These are phyloP conservation scores for Chaetomium globosum DNA, from an alignment of 2,329 filamentous ascomycete species.

Conservation along the genomic window DNA sequence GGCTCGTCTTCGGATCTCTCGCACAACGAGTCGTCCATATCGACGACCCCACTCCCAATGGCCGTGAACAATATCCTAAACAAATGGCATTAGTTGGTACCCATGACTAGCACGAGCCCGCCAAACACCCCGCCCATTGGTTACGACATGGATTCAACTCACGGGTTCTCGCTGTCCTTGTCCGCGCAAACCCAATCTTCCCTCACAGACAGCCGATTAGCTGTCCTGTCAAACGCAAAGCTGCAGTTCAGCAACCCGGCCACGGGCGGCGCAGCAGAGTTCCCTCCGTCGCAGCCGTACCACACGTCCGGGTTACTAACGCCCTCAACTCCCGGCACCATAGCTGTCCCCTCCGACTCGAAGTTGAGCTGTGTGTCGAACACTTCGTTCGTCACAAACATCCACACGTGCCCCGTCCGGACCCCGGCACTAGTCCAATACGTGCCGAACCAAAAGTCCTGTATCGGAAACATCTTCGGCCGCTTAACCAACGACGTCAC, in stretches of 20 bases:
- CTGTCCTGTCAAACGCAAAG: not conserved
- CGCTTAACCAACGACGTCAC: not conserved
- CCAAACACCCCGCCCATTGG: no score
- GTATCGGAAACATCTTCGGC: not conserved
- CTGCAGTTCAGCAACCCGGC: not conserved
- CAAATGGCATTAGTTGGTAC: not conserved
- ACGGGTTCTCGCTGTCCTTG: not conserved
- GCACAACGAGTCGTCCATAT: not conserved
- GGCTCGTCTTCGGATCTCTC: not conserved
- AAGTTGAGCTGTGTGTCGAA: not conserved
- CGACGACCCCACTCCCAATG: not conserved
- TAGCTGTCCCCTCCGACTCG: not conserved
- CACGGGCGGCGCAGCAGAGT: not conserved
- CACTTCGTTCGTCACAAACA: not conserved
- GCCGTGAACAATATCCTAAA: slow-evolving; percentile 4
- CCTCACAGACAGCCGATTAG: not conserved
- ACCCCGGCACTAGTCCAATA: not conserved
- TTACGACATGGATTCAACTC: not conserved
- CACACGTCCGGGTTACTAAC: not conserved
- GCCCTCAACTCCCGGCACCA: not conserved
- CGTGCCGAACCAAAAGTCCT: not conserved
- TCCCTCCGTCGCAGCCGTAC: not conserved
- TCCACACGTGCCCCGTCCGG: not conserved
- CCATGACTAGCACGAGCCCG: not conserved
- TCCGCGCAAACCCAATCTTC: not conserved